Evolutionary conservation across 257 asterid species (phyloP).

Genomic region (Solanum ossicruentum): DNA sequence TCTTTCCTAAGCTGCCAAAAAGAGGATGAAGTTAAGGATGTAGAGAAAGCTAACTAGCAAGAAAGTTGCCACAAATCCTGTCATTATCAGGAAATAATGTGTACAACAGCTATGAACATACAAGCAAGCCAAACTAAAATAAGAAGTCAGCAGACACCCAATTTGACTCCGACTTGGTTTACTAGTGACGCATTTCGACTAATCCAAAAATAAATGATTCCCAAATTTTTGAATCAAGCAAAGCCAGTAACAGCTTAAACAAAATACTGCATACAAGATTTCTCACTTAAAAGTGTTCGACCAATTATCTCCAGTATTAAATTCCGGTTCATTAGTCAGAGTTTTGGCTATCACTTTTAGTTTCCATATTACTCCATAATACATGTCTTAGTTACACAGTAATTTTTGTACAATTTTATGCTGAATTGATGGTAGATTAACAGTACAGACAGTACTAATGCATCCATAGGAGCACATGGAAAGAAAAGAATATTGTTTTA

Average conservation of each 20-base stretch:
- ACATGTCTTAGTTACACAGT: background rate
- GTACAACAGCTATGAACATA: background rate
- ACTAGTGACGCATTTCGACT: background rate
- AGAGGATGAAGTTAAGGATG: background rate
- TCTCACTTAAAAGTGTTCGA: background rate
- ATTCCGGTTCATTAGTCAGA: background rate
- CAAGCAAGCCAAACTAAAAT: background rate
- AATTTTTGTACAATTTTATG: background rate
- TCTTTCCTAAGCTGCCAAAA: slow-evolving; percentile 58
- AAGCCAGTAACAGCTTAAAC: background rate
- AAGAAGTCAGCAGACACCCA: background rate
- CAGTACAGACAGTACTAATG: background rate
- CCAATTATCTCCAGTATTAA: background rate
- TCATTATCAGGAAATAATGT: background rate
- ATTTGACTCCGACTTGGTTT: background rate
- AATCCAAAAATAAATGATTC: background rate
- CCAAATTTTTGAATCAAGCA: background rate
- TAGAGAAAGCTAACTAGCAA: background rate
- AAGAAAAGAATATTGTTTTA: background rate
- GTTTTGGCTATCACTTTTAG: background rate
- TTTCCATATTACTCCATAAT: background rate
- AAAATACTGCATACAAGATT: background rate
- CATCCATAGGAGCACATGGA: background rate
- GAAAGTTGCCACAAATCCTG: background rate
- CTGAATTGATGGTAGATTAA: background rate